phyloP scores from a whole-genome alignment of 129 eudicot genomes.

The Ambrosia artemisiifolia region DNA sequence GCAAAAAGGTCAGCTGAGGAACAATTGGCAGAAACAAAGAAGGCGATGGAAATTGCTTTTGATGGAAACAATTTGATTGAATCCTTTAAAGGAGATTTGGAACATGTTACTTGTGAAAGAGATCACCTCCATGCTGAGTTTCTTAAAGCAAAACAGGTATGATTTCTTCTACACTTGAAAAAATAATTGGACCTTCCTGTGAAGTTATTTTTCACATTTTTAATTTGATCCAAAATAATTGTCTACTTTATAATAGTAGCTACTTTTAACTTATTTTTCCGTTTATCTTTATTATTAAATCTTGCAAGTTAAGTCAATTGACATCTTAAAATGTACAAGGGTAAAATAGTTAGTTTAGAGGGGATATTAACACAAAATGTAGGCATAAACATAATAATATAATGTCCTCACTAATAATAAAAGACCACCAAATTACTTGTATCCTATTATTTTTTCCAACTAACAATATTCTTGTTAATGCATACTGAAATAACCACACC shows the following conservation, averaged over 20 bases:
- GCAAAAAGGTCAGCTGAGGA: conserved; percentile 38
- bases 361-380: not conserved
- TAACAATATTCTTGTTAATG: not conserved
- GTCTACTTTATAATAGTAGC: not conserved
- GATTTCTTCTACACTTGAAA: not conserved
- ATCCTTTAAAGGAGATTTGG: conserved; percentile 43
- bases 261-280: not conserved
- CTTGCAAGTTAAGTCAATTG: not conserved
- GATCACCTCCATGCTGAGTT: conserved; percentile 37
- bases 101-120: conserved; percentile 45
- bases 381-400: no score
- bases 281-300: not conserved
- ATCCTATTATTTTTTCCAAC: not conserved
- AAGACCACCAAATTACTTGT: not conserved
- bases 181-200: no score
- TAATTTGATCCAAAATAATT: not conserved
- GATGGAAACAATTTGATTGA: conserved; percentile 39
- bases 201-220: no score
- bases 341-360: not conserved
- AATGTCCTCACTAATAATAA: not conserved
- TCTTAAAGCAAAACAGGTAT: conserved; percentile 58
- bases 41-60: conserved; percentile 40
- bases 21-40: conserved; percentile 38
- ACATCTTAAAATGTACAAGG: not conserved
- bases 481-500: not conserved